Evolutionary conservation across 257 asterid species (phyloP).

Genomic region (Lycium barbarum): DNA sequence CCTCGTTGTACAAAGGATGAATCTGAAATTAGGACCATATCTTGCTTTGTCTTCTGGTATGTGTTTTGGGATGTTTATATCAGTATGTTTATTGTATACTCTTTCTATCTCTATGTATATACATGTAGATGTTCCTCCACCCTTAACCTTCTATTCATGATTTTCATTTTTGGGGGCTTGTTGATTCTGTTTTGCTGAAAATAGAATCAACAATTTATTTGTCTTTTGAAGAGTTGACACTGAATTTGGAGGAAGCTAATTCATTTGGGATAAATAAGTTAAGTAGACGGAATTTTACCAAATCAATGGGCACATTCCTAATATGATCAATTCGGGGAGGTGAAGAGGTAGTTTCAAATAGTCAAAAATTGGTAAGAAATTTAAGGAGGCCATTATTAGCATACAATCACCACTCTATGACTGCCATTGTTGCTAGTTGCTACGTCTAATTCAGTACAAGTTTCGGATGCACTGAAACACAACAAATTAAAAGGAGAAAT

Average conservation of each 20-base stretch:
- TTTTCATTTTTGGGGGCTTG: neutral
- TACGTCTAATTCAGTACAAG: neutral
- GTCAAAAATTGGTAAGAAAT: neutral
- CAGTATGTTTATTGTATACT: neutral
- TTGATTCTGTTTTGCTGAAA: neutral
- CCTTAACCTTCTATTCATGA: neutral
- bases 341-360: neutral
- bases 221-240: neutral
- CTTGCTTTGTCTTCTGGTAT: conserved; percentile 19
- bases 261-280: neutral
- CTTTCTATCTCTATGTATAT: neutral
- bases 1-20: conserved; percentile 20
- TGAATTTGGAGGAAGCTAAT: neutral
- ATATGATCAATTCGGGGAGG: neutral
- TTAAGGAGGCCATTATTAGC: neutral
- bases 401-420: neutral
- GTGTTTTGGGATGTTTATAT: neutral
- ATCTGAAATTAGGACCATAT: conserved; percentile 12
- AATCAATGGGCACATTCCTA: neutral
- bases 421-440: neutral
- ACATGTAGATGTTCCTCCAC: neutral
- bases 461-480: neutral
- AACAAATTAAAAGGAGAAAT: neutral
- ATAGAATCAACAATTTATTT: neutral
- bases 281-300: neutral